A percentile compares a stretch with the other conserved stretches of the same genome.
phyloP scores from a whole-genome alignment of 306 rosid species.

The Cucurbita argyrosperma region DNA sequence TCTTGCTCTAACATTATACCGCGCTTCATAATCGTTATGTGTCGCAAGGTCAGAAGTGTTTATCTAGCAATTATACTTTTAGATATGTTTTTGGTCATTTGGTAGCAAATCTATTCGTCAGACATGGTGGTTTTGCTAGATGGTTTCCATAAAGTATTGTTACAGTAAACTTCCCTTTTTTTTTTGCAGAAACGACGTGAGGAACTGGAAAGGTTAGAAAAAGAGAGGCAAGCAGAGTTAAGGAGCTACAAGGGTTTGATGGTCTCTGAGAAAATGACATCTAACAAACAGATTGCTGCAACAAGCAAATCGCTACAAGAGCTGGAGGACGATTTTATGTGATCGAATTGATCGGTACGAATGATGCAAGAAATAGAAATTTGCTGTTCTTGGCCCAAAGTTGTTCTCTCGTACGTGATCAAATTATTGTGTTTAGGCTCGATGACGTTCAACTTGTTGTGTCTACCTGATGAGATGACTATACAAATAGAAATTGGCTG shows the following conservation, averaged over 20 bases:
- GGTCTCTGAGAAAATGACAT: conserved; percentile 90
- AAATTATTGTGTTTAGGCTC: neutral
- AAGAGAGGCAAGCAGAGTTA: conserved; percentile 73
- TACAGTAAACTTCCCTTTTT: neutral
- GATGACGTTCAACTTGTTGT: neutral
- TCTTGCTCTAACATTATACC: neutral
- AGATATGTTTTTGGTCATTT: neutral
- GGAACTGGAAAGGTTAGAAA: conserved; percentile 82
- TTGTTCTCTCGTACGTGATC: neutral
- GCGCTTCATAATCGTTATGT: neutral
- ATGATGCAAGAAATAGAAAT: neutral
- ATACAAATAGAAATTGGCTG: neutral
- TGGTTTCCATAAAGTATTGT: neutral
- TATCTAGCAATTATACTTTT: neutral
- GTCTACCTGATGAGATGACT: neutral
- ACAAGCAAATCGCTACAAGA: conserved; percentile 82
- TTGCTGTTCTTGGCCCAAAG: neutral
- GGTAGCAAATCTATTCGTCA: neutral
- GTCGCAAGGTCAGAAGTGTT: neutral
- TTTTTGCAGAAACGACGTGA: conserved; percentile 66
- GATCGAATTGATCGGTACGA: conserved; percentile 6
- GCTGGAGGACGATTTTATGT: conserved; percentile 95
- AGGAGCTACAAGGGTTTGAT: conserved; percentile 93
- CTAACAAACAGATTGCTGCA: conserved; percentile 70
- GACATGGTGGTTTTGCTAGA: neutral